A percentile compares a stretch with the other conserved stretches of the same genome.
Evolutionary conservation across 768 basidiomycete species (phyloP).

Genomic region (Filobasidium wieringae): DNA sequence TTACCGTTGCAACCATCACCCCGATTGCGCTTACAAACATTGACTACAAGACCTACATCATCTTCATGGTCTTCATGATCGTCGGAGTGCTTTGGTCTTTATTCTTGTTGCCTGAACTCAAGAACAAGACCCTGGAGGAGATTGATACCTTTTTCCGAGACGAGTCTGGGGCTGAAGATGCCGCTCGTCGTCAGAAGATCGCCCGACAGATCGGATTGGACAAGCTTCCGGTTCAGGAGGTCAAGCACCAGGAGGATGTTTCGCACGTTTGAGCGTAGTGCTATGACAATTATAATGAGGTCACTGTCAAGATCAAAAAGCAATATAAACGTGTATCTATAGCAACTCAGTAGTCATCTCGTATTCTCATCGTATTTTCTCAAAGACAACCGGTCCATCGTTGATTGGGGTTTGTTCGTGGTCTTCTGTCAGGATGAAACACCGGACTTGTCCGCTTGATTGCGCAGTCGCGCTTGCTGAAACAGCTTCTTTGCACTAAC

Average conservation of each 20-base stretch:
- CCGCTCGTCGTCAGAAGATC: constrained; percentile 45
- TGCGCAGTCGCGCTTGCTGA: no score
- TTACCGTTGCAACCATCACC: constrained; percentile 52
- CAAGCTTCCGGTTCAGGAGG: constrained; percentile 26
- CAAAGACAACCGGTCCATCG: neutral
- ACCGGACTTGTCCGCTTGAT: neutral
- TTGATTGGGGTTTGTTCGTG: neutral
- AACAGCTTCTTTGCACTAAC: no score
- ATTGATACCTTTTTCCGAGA: constrained; percentile 81
- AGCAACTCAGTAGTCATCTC: neutral
- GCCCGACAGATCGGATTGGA: constrained; percentile 55
- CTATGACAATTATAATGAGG: no score
- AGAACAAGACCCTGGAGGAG: constrained; percentile 11
- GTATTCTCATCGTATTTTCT: neutral
- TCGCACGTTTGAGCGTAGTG: neutral
- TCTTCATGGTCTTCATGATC: constrained; percentile 45
- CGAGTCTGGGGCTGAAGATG: constrained; percentile 47
- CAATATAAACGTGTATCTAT: no score
- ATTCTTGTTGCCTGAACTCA: constrained; percentile 45
- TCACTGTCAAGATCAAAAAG: no score
- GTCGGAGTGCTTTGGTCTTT: constrained; percentile 59
- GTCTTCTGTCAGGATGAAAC: neutral
- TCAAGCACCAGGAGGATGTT: constrained; percentile 28
- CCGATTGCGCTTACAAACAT: constrained; percentile 59
- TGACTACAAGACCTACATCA: constrained; percentile 60